phyloP scores from a whole-genome alignment of 148 eudicot species.

The Vaccinium macrocarpon region DNA sequence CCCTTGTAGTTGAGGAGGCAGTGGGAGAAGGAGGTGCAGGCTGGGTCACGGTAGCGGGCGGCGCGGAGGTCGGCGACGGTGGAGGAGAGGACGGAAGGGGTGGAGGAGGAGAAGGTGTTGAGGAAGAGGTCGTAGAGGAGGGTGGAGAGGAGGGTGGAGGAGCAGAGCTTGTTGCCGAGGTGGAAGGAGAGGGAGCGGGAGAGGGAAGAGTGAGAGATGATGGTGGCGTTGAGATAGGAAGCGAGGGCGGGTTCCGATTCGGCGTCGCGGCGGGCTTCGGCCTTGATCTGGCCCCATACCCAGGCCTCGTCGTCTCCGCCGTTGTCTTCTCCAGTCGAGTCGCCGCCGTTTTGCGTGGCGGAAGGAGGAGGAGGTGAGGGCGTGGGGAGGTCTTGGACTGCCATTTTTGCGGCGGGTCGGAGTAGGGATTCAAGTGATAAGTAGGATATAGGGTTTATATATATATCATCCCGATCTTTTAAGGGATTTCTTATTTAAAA shows the following conservation, averaged over 20 bases:
- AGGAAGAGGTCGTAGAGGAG: conserved; percentile 81
- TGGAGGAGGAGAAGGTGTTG: conserved; percentile 50
- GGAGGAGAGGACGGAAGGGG: conserved; percentile 51
- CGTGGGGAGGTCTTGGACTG: conserved; percentile 15
- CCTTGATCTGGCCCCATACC: conserved; percentile 74
- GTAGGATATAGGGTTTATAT: too few species aligned
- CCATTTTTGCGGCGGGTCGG: conserved; percentile 12
- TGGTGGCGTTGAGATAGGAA: conserved; percentile 74
- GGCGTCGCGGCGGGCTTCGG: conserved; percentile 80
- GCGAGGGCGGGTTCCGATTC: conserved; percentile 81
- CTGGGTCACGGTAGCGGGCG: conserved; percentile 72
- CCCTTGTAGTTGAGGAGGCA: conserved; percentile 89
- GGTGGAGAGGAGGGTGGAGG: conserved; percentile 77
- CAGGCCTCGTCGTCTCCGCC: conserved; percentile 37
- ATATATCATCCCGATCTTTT: too few species aligned
- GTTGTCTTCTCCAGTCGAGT: too few species aligned
- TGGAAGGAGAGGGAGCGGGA: conserved; percentile 77
- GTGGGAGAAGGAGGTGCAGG: conserved; percentile 78
- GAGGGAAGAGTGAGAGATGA: conserved; percentile 70
- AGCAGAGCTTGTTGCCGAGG: conserved; percentile 79
- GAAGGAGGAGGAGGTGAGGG: neutral
- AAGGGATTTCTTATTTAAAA: neutral
- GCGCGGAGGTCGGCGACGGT: conserved; percentile 86
- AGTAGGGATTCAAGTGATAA: too few species aligned
- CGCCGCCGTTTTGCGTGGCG: too few species aligned